These are phyloP conservation scores for Phytophthora europaea DNA, from an alignment of 352 stramenopile genomes.

Conservation along the genomic window DNA sequence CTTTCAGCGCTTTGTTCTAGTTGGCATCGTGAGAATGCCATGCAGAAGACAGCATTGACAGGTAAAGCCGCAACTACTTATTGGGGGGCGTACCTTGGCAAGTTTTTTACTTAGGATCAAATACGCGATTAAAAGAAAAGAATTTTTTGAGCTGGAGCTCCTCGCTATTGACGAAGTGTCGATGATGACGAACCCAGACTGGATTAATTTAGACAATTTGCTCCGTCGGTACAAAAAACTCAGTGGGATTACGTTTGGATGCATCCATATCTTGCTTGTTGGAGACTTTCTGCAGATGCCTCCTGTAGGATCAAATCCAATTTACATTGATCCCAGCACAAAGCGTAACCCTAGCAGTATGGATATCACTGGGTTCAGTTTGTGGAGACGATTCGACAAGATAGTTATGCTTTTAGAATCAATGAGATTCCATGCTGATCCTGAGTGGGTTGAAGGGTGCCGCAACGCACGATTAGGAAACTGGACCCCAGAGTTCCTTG, in stretches of 20 bases:
- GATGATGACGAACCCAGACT: constrained; percentile 12
- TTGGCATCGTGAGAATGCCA: too few relatives aligned
- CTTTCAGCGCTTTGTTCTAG: too few relatives aligned
- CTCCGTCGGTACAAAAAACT: background rate
- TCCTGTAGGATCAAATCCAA: background rate
- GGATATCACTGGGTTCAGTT: background rate
- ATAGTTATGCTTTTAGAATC: constrained; percentile 6
- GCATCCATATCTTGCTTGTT: constrained; percentile 9
- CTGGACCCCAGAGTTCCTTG: background rate
- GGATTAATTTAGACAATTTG: constrained; percentile 7
- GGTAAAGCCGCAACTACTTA: too few relatives aligned
- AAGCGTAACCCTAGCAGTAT: background rate
- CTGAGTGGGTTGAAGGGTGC: constrained; percentile 8
- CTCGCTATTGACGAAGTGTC: constrained; percentile 24
- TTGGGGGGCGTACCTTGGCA: too few relatives aligned
- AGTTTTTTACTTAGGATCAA: background rate
- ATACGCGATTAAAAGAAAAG: background rate
- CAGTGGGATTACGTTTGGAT: constrained; percentile 4
- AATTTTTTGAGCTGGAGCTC: constrained; percentile 1
- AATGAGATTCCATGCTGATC: constrained; percentile 3
- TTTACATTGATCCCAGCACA: background rate
- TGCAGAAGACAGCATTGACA: too few relatives aligned
- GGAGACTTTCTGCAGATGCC: background rate
- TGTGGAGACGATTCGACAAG: background rate
- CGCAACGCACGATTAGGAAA: background rate